phyloP scores from a whole-genome alignment of 2,329 filamentous ascomycete genomes.

The Sarocladiaceae sp. region DNA sequence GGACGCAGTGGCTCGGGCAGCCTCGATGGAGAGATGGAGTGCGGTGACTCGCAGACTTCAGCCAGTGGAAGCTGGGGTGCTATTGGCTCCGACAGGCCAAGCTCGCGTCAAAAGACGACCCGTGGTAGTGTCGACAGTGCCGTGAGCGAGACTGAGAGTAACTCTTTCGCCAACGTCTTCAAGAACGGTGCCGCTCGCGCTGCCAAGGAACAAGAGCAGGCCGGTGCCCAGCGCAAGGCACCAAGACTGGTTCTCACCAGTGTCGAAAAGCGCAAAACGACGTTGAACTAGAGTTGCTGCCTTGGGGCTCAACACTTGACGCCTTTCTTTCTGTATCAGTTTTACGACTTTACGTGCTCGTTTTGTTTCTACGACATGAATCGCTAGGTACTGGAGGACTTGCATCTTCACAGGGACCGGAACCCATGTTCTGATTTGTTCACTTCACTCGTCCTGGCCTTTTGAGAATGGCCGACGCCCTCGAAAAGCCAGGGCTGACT shows the following conservation, averaged over 20 bases:
- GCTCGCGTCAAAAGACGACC: slow-evolving; percentile 58
- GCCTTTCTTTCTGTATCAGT: slow-evolving; percentile 20
- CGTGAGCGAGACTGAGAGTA: slow-evolving; percentile 53
- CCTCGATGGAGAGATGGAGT: slow-evolving; percentile 67
- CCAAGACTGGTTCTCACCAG: slow-evolving; percentile 84
- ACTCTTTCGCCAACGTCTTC: slow-evolving; percentile 64
- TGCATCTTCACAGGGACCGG: slow-evolving; percentile 11
- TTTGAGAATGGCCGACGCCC: slow-evolving; percentile 17
- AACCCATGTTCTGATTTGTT: slow-evolving; percentile 9
- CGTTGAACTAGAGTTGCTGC: slow-evolving; percentile 4
- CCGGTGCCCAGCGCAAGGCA: slow-evolving; percentile 69
- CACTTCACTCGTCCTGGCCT: slow-evolving; percentile 10
- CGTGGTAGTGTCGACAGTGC: slow-evolving; percentile 61
- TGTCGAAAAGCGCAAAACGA: slow-evolving; percentile 78
- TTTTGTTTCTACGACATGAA: slow-evolving; percentile 28
- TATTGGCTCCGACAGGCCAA: slow-evolving; percentile 82
- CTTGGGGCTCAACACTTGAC: slow-evolving; percentile 17
- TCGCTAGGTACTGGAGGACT: slow-evolving; percentile 18
- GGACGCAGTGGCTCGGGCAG: slow-evolving; percentile 74
- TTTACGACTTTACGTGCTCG: slow-evolving; percentile 34
- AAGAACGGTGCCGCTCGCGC: slow-evolving; percentile 51
- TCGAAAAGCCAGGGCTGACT: neutral
- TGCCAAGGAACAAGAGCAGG: slow-evolving; percentile 38
- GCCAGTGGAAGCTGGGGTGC: slow-evolving; percentile 71
- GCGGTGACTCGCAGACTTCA: slow-evolving; percentile 48